A percentile compares a stretch with the other conserved stretches of the same genome.
These are phyloP conservation scores for Aspergillus intermedius DNA, from an alignment of 2,329 filamentous ascomycete species.

Conservation along the genomic window DNA sequence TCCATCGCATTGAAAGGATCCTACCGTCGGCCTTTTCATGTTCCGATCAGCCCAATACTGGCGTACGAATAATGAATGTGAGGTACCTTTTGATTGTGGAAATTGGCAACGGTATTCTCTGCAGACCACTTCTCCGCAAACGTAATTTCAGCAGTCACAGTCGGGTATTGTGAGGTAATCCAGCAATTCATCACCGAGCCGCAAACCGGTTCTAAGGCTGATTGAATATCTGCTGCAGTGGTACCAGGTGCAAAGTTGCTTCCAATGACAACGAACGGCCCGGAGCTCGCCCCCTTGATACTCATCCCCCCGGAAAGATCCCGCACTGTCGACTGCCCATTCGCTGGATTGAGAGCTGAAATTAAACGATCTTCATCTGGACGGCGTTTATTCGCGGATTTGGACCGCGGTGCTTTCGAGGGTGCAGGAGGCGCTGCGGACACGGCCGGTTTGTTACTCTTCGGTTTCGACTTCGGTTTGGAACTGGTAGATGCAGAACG, in stretches of 20 bases:
- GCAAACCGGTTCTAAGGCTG: constrained; percentile 49
- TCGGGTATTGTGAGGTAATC: constrained; percentile 47
- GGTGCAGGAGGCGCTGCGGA: constrained; percentile 9
- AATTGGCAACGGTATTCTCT: constrained; percentile 54
- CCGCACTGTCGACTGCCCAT: constrained; percentile 24
- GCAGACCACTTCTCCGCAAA: constrained; percentile 51
- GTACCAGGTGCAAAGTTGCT: constrained; percentile 62
- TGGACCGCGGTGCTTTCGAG: constrained; percentile 14
- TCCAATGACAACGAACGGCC: constrained; percentile 53
- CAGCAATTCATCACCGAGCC: constrained; percentile 50
- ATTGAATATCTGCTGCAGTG: constrained; percentile 59
- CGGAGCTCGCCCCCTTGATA: constrained; percentile 49
- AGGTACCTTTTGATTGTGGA: constrained; percentile 55
- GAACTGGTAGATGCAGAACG: constrained; percentile 37
- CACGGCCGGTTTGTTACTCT: constrained; percentile 34
- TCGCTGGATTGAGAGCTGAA: constrained; percentile 23
- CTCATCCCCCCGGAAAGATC: constrained; percentile 39
- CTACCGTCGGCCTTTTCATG: constrained; percentile 52
- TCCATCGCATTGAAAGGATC: constrained; percentile 52
- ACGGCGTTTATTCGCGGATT: constrained; percentile 26
- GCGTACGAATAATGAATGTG: neutral
- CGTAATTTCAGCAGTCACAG: constrained; percentile 55
- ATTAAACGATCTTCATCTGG: constrained; percentile 28
- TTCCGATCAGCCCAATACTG: constrained; percentile 10
- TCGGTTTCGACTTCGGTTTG: constrained; percentile 30